Evolutionary conservation across 768 basidiomycete species (phyloP).

Genomic region (Collybia sp.): DNA sequence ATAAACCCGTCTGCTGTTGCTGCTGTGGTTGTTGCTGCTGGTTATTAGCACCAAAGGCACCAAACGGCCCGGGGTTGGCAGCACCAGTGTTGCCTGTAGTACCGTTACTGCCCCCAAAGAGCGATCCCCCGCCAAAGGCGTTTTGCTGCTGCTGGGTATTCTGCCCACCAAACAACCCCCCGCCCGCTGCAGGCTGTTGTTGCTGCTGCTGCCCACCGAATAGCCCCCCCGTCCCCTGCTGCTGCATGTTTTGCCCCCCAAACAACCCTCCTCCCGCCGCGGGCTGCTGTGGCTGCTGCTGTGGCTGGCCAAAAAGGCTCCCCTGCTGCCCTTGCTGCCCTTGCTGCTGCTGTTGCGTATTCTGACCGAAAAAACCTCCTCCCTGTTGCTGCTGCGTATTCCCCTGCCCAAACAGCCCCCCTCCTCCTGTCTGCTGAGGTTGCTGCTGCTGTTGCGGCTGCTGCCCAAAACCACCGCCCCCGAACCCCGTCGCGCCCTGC

Average conservation of each 20-base stretch:
- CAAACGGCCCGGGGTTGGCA: slow-evolving; percentile 5
- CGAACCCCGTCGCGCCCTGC: slow-evolving; percentile 9
- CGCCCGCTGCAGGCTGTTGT: slow-evolving; percentile 14
- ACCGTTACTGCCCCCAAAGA: slow-evolving; percentile 10
- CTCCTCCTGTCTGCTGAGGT: slow-evolving; percentile 14
- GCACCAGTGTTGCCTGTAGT: neutral
- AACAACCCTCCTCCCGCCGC: slow-evolving; percentile 10
- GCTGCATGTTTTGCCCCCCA: slow-evolving; percentile 19
- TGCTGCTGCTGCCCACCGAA: slow-evolving; percentile 18
- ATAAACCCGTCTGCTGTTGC: slow-evolving; percentile 18
- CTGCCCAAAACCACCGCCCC: slow-evolving; percentile 18
- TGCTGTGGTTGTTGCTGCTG: slow-evolving; percentile 19
- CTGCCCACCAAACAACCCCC: slow-evolving; percentile 22
- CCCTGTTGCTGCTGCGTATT: slow-evolving; percentile 9
- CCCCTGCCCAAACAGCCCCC: slow-evolving; percentile 21
- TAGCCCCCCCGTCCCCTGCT: slow-evolving; percentile 21
- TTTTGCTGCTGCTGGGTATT: slow-evolving; percentile 21
- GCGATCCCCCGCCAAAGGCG: slow-evolving; percentile 6
- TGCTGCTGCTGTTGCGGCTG: slow-evolving; percentile 19
- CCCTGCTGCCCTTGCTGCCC: slow-evolving; percentile 10
- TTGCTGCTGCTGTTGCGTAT: slow-evolving; percentile 19
- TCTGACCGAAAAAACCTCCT: slow-evolving; percentile 10
- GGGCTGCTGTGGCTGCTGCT: slow-evolving; percentile 15
- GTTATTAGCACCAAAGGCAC: slow-evolving; percentile 17
- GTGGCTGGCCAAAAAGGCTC: slow-evolving; percentile 35